phyloP scores from a whole-genome alignment of 306 rosid species.

The Lithocarpus polystachyus region DNA sequence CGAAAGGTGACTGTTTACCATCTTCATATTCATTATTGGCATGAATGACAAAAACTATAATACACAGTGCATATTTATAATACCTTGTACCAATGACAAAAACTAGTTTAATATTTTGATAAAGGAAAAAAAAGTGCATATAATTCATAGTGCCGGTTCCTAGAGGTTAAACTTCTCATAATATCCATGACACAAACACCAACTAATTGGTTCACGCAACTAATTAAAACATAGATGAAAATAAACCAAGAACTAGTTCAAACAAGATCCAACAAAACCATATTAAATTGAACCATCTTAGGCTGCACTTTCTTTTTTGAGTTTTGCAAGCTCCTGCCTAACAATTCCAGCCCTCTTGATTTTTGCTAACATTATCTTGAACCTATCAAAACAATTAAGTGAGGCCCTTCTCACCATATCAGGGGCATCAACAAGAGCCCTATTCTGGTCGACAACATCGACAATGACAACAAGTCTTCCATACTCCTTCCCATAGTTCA shows the following conservation, averaged over 20 bases:
- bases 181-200: neutral
- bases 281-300: neutral
- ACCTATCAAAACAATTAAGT: conserved; percentile 49
- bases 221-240: neutral
- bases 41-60: no score
- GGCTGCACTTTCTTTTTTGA: conserved; percentile 25
- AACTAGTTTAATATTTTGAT: no score
- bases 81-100: no score
- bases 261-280: no score
- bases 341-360: conserved; percentile 41
- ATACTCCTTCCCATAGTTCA: conserved; percentile 46
- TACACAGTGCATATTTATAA: no score
- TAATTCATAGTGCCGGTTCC: neutral
- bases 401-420: conserved; percentile 48
- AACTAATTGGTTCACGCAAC: neutral
- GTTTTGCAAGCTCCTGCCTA: conserved; percentile 44
- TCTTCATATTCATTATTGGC: no score
- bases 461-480: conserved; percentile 47
- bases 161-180: neutral
- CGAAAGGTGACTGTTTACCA: no score
- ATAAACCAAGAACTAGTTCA: neutral
- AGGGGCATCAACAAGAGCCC: no score
- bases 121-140: neutral
- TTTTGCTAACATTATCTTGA: conserved; percentile 54
- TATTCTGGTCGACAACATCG: conserved; percentile 44